phyloP scores from a whole-genome alignment of 768 basidiomycete genomes.

The Serendipita vermifera region DNA sequence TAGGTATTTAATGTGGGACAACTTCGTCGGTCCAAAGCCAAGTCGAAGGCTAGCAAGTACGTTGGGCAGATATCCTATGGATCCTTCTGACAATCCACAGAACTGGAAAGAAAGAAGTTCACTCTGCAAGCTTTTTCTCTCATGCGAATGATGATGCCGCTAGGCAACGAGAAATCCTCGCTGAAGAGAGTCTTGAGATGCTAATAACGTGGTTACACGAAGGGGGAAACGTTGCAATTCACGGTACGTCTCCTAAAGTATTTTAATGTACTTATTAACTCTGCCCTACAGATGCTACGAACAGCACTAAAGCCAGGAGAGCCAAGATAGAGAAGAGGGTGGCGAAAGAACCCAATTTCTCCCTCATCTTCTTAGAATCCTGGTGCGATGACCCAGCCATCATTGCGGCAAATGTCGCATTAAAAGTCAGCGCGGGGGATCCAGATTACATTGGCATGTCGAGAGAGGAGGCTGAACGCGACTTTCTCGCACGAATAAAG shows the following conservation, averaged over 20 bases:
- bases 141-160: constrained; percentile 70
- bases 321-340: constrained; percentile 76
- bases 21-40: constrained; percentile 73
- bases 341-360: constrained; percentile 71
- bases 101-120: constrained; percentile 79
- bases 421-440: constrained; percentile 93
- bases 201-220: constrained; percentile 89
- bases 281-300: constrained; percentile 76
- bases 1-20: constrained; percentile 99
- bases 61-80: constrained; percentile 14
- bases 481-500: constrained; percentile 83
- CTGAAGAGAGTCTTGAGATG: constrained; percentile 87
- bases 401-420: constrained; percentile 89
- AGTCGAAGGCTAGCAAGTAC: constrained; percentile 62
- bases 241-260: constrained; percentile 41
- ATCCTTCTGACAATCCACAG: constrained; percentile 24
- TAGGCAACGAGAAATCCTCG: constrained; percentile 62
- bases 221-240: constrained; percentile 95
- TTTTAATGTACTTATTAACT: not conserved
- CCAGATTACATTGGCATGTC: constrained; percentile 92
- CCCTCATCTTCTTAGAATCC: constrained; percentile 88
- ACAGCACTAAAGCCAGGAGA: constrained; percentile 71
- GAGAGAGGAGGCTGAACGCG: constrained; percentile 69
- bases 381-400: constrained; percentile 86
- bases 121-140: constrained; percentile 83